phyloP scores from a whole-genome alignment of 2,329 filamentous ascomycete genomes.

The Alternaria atra region DNA sequence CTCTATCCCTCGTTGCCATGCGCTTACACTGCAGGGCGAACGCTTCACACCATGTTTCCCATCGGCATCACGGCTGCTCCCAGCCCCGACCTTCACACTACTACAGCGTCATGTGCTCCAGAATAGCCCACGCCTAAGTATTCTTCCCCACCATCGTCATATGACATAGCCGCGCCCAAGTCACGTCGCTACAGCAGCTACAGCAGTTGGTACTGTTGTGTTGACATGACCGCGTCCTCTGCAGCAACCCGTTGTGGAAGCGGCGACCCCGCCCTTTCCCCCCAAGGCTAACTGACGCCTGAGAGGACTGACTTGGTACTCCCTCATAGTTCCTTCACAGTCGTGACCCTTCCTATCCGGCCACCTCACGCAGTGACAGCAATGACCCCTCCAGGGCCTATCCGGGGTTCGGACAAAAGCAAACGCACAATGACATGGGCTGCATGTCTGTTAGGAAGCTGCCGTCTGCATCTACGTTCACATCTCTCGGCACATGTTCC shows the following conservation, averaged over 20 bases:
- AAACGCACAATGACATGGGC: constrained; percentile 3
- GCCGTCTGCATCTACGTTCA: not conserved
- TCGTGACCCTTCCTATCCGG: not conserved
- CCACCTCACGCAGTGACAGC: not conserved
- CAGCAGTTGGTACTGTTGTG: not conserved
- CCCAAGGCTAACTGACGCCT: no score
- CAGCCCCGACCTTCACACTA: constrained; percentile 8
- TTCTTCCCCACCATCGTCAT: constrained; percentile 1
- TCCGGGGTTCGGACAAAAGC: constrained; percentile 4
- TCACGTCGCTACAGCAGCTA: constrained; percentile 1
- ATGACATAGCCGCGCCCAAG: constrained; percentile 4
- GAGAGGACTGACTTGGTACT: no score
- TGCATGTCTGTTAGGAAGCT: not conserved
- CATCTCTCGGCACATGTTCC: not conserved
- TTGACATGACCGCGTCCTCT: not conserved
- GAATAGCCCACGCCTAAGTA: constrained; percentile 1
- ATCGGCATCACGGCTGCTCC: constrained; percentile 15
- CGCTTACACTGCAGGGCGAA: constrained; percentile 3
- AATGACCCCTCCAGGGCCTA: not conserved
- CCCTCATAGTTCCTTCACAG: not conserved
- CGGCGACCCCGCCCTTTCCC: no score
- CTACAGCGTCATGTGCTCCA: constrained; percentile 8
- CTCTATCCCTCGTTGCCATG: not conserved
- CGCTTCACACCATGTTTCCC: not conserved
- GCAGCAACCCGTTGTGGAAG: not conserved